Evolutionary conservation across 805 yeast genomes (phyloP), one percentile per base, ranked within the genome.

Genomic region (Saccharomycopsis vini): DNA sequence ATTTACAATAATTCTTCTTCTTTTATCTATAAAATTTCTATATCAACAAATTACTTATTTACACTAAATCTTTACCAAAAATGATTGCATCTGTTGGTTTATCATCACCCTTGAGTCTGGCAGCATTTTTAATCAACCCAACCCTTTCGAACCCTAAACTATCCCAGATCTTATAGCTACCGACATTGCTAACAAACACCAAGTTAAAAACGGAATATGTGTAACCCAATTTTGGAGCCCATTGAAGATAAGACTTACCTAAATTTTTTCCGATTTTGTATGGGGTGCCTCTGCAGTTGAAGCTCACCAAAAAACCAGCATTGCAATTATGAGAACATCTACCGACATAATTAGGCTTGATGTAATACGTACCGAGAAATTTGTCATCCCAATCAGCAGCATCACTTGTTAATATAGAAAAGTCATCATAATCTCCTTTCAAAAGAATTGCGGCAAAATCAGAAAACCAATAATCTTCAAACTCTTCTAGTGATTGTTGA

Each of bases 321-420:
- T 89, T 89, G 55, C 95, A 86, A 23, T 76, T 80, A 55, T 89
- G 96, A 0, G 92, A 77, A 50, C 90, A 80, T 46, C 95, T 72
- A 6, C 95, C 95, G 2, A 69, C 62, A 57, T 88, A 89, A 61
- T 89, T 89, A 15, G 97, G 95, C 56, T 84, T 87, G 54, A 88
- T 68, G 59, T 81, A 84, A 58, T 80, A 83, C 2, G 83, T 74
- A 1, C 96, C 97, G 36, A 86, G 58, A 47, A 78, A 73, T 5
- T 53, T 50, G 0, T 64, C 56, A 3, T 66, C 62, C 78, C 81
- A 76, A 37, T 67, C 66, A 4, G 49, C 50, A 4, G 51, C 51
- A n/a, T 56, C 44, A n/a, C 58, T 54, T 9, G 57, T 40, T 35
- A 36, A 52, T 9, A 44, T 28, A 2, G 13, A 13, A 12, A 28